Percentiles rank a stretch among this genome's conserved stretches.
These are phyloP conservation scores for Tetrahymena borealis DNA, from an alignment of 73 alveolate species.

Conservation along the genomic window DNA sequence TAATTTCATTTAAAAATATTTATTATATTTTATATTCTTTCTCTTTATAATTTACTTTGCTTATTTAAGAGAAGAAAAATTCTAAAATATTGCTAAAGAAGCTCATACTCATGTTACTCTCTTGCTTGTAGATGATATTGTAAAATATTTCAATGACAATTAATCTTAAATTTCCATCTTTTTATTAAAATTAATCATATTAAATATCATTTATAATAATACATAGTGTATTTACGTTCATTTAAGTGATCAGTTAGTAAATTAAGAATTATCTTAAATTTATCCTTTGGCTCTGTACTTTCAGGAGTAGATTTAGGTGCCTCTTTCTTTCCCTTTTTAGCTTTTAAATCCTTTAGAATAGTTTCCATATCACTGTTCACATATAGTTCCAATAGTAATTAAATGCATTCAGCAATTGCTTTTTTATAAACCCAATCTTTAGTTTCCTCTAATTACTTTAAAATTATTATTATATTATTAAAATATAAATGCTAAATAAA, in stretches of 20 bases:
- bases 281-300: background rate
- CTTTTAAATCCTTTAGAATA: background rate
- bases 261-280: background rate
- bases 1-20: background rate
- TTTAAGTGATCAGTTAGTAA: background rate
- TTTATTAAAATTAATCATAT: background rate
- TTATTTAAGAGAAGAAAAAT: background rate
- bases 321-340: background rate
- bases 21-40: background rate
- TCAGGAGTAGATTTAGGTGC: background rate
- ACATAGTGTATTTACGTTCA: background rate
- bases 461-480: background rate
- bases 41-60: background rate
- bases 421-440: background rate
- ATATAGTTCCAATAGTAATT: background rate
- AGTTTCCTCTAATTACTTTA: background rate
- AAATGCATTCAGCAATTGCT: background rate
- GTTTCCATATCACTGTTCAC: background rate
- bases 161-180: background rate
- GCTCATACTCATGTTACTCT: background rate
- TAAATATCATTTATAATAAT: background rate
- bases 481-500: too few species aligned
- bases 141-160: background rate
- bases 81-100: background rate
- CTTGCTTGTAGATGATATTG: background rate